Evolutionary conservation across 1,139 yeast species (phyloP).

Genomic region (Zygosaccharomyces sapae): DNA sequence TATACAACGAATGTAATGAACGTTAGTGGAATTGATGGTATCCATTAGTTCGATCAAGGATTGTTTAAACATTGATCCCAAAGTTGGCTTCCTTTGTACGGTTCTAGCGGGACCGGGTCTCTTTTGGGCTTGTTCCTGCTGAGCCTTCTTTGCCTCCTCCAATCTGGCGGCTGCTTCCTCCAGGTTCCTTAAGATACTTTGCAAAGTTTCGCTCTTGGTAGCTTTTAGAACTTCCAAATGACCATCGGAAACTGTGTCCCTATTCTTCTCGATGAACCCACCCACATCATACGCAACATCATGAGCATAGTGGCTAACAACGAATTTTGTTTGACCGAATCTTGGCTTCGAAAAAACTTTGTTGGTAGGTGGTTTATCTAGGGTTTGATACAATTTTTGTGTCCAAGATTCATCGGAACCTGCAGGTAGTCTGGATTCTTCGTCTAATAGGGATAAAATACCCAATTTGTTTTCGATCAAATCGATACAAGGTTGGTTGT

Average conservation of each 20-base stretch:
- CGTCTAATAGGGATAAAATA: constrained; percentile 82
- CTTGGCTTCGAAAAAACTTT: constrained; percentile 88
- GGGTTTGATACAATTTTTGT: constrained; percentile 80
- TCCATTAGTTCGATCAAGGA: constrained; percentile 90
- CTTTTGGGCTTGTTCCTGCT: constrained; percentile 37
- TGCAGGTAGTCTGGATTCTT: constrained; percentile 90
- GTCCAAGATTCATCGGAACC: constrained; percentile 94
- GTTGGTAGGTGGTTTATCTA: constrained; percentile 74
- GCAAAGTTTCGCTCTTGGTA: constrained; percentile 61
- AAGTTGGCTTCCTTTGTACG: constrained; percentile 78
- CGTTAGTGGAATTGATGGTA: constrained; percentile 90
- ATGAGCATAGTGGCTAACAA: constrained; percentile 90
- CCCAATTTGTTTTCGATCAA: constrained; percentile 89
- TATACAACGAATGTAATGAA: constrained; percentile 94
- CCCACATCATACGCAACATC: constrained; percentile 91
- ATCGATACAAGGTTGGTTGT: constrained; percentile 95
- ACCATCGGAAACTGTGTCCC: constrained; percentile 97
- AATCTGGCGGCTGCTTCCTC: constrained; percentile 56
- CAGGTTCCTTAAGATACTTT: constrained; percentile 58
- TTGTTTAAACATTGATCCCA: constrained; percentile 90
- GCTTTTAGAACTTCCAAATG: constrained; percentile 78
- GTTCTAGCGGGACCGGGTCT: constrained; percentile 39
- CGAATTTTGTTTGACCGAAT: constrained; percentile 86
- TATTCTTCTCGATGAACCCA: constrained; percentile 93
- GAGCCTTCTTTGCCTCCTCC: constrained; percentile 41